These are phyloP conservation scores for Sonneratia alba DNA, from an alignment of 345 rosid species.

Conservation along the genomic window DNA sequence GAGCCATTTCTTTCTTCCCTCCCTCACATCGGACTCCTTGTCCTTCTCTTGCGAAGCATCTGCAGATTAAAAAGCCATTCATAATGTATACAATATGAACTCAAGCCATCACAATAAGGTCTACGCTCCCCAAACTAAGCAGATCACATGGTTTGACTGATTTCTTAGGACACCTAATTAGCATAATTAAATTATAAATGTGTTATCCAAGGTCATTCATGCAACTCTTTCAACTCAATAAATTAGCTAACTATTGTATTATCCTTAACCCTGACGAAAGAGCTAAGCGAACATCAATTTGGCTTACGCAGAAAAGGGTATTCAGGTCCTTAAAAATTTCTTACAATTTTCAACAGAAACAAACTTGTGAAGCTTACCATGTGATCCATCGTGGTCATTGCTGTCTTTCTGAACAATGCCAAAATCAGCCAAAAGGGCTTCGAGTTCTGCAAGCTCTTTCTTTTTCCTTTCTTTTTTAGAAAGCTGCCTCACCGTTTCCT, in stretches of 20 bases:
- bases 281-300: too few relatives aligned
- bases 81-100: too few relatives aligned
- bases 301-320: too few relatives aligned
- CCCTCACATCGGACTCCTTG: slow-evolving; percentile 25
- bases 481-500: slow-evolving; percentile 46
- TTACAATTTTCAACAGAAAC: background rate
- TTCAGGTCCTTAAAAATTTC: background rate
- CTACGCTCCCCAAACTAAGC: too few relatives aligned
- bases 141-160: too few relatives aligned
- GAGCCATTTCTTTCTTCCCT: slow-evolving; percentile 36
- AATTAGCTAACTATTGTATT: too few relatives aligned
- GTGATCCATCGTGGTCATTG: slow-evolving; percentile 24
- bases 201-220: too few relatives aligned
- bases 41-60: slow-evolving; percentile 36
- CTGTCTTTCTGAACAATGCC: slow-evolving; percentile 28
- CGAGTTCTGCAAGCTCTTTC: slow-evolving; percentile 55
- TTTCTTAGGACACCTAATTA: too few relatives aligned
- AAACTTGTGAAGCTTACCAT: slow-evolving; percentile 19
- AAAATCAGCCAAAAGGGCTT: slow-evolving; percentile 49
- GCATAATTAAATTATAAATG: background rate
- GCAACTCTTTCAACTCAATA: too few relatives aligned
- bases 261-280: too few relatives aligned
- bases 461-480: slow-evolving; percentile 56
- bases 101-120: too few relatives aligned
- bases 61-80: slow-evolving; percentile 7